Percentiles rank a stretch among this genome's conserved stretches.
Evolutionary conservation across 1,284 basidiomycete species (phyloP).

Genomic region (Cronartium quercuum): DNA sequence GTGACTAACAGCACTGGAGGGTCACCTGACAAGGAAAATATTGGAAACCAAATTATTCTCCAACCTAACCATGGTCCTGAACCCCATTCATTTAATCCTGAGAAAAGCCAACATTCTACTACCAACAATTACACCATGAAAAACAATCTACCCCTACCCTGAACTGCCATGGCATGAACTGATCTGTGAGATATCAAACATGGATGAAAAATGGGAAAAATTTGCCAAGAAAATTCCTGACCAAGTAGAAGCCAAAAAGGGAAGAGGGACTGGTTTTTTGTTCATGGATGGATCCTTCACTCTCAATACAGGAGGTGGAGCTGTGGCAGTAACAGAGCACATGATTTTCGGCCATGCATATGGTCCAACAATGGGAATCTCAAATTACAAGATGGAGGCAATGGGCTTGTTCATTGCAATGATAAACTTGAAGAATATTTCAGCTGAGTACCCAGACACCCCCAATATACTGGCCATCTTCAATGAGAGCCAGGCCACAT

Average conservation of each 20-base stretch:
- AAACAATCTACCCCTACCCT: not conserved
- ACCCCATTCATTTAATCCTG: not conserved
- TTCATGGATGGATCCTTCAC: not conserved
- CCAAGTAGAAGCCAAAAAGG: not conserved
- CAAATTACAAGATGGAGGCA: not conserved
- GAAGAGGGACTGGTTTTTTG: not conserved
- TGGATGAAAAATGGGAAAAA: not conserved
- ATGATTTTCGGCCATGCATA: not conserved
- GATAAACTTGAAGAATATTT: no score
- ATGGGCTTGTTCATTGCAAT: no score
- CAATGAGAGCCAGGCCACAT: no score
- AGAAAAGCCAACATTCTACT: not conserved
- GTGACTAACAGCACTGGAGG: not conserved
- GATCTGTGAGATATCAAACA: not conserved
- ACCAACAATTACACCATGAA: not conserved
- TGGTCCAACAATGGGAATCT: not conserved
- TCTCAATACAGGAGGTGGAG: not conserved
- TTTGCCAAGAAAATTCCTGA: not conserved
- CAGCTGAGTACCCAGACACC: no score
- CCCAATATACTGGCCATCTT: no score
- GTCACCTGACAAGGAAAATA: not conserved
- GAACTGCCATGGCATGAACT: not conserved
- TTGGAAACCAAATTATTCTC: not conserved
- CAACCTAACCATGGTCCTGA: not conserved
- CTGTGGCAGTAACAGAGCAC: not conserved